phyloP scores from a whole-genome alignment of 1,139 yeast genomes.

The Taphrina confusa region DNA sequence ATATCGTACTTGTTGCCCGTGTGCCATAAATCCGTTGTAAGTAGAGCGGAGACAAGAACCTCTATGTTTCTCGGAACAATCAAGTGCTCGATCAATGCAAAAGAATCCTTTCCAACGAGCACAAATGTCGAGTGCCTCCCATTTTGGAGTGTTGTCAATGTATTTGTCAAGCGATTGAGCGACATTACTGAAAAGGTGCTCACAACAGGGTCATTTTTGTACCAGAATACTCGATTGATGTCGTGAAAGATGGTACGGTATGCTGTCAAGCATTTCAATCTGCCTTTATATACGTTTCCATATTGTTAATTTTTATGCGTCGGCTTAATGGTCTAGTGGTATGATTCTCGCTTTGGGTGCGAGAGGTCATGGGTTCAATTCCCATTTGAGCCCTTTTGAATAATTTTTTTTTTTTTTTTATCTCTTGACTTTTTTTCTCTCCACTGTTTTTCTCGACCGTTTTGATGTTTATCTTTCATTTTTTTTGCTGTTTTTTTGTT shows the following conservation, averaged over 20 bases:
- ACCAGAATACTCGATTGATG: too few relatives aligned
- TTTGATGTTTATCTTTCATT: too few relatives aligned
- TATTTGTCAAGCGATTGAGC: too few relatives aligned
- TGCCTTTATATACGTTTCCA: too few relatives aligned
- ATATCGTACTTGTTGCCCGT: background rate
- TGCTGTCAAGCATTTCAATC: too few relatives aligned
- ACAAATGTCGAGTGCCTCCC: background rate
- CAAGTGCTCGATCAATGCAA: slow-evolving; percentile 16
- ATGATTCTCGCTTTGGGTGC: slow-evolving; percentile 50
- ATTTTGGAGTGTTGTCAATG: too few relatives aligned
- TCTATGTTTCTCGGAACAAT: slow-evolving; percentile 6
- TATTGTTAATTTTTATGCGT: slow-evolving; percentile 1
- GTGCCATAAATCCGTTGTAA: slow-evolving; percentile 1
- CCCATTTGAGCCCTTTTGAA: slow-evolving; percentile 51
- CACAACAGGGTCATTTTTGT: too few relatives aligned
- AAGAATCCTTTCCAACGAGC: background rate
- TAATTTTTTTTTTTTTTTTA: slow-evolving; percentile 31
- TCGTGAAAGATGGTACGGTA: too few relatives aligned
- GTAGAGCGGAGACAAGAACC: background rate
- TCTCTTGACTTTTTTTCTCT: too few relatives aligned
- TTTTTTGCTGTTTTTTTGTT: too few relatives aligned
- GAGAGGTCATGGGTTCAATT: slow-evolving; percentile 53
- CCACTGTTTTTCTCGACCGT: too few relatives aligned
- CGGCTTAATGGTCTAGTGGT: slow-evolving; percentile 49
- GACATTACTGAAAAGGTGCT: too few relatives aligned